Evolutionary conservation across 129 eudicot species (phyloP).

Genomic region (Lonicera japonica): DNA sequence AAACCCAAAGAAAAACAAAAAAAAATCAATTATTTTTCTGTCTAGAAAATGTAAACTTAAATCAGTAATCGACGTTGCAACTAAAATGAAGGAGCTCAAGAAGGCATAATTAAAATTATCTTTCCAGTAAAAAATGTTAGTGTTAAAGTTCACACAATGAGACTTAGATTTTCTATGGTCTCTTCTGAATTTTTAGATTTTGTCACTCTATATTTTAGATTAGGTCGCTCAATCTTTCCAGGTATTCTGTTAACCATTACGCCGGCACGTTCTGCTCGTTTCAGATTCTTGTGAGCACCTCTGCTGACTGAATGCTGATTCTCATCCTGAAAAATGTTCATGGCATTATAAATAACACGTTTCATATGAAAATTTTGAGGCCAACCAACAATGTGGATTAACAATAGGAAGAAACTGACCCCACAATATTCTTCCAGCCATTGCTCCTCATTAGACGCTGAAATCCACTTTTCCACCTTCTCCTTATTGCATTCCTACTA

Average conservation of each 20-base stretch:
- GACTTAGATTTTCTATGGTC: too few species aligned
- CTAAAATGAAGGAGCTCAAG: too few species aligned
- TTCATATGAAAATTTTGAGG: not conserved
- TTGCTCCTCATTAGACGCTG: slow-evolving; percentile 74
- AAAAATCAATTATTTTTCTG: too few species aligned
- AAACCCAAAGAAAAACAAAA: too few species aligned
- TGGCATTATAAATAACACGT: not conserved
- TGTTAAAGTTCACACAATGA: too few species aligned
- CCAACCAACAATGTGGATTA: not conserved
- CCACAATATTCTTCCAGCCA: slow-evolving; percentile 84
- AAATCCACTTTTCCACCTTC: slow-evolving; percentile 81
- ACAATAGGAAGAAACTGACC: slow-evolving; percentile 34
- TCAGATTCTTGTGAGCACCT: slow-evolving; percentile 91
- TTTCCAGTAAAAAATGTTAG: too few species aligned
- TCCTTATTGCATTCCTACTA: slow-evolving; percentile 71
- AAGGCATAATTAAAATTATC: too few species aligned
- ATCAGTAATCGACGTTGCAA: too few species aligned
- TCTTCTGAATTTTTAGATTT: too few species aligned
- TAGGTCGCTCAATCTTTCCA: slow-evolving; percentile 35
- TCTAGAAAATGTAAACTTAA: too few species aligned
- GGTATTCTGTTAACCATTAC: slow-evolving; percentile 72
- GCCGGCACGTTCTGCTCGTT: slow-evolving; percentile 89
- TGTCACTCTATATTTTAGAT: too few species aligned
- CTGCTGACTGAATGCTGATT: slow-evolving; percentile 86
- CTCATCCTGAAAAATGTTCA: slow-evolving; percentile 50